These are phyloP conservation scores for Entomortierella beljakovae DNA, from an alignment of 192 early-diverging fungal genomes.

Conservation along the genomic window DNA sequence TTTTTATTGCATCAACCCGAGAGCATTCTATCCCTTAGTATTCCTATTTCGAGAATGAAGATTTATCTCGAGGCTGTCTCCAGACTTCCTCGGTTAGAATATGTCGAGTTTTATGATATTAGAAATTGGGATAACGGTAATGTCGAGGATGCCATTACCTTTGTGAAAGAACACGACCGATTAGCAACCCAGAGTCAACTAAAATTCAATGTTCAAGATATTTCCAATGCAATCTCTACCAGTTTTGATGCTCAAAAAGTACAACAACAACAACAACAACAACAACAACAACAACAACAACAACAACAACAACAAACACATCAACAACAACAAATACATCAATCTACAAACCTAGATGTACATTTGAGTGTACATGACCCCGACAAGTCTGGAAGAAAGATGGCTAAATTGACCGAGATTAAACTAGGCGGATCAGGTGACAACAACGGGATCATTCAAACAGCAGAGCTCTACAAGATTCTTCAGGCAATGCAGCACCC, in stretches of 20 bases:
- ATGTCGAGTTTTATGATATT: conserved; percentile 18
- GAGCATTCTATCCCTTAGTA: conserved; percentile 2
- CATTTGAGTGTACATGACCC: background rate
- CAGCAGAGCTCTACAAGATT: conserved; percentile 18
- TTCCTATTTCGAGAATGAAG: conserved; percentile 9
- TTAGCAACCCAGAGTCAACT: background rate
- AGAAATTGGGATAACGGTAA: background rate
- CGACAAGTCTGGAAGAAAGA: too few relatives aligned
- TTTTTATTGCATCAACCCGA: conserved; percentile 20
- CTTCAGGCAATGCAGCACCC: conserved; percentile 7
- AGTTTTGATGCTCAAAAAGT: too few relatives aligned
- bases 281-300: background rate
- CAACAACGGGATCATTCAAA: conserved; percentile 8
- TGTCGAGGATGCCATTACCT: conserved; percentile 16
- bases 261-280: too few relatives aligned
- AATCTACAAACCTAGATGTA: too few relatives aligned
- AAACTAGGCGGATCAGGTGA: conserved; percentile 19
- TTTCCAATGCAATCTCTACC: background rate
- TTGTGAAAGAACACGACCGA: conserved; percentile 9
- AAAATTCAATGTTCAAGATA: background rate
- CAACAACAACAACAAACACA: too few relatives aligned
- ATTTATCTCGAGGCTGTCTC: conserved; percentile 8
- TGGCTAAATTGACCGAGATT: conserved; percentile 17
- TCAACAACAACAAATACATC: background rate
- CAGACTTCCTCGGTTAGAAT: conserved; percentile 4